A percentile compares a stretch with the other conserved stretches of the same genome.
Evolutionary conservation across 2,329 filamentous ascomycete genomes (phyloP).

Genomic region (Colletotrichum sp.): DNA sequence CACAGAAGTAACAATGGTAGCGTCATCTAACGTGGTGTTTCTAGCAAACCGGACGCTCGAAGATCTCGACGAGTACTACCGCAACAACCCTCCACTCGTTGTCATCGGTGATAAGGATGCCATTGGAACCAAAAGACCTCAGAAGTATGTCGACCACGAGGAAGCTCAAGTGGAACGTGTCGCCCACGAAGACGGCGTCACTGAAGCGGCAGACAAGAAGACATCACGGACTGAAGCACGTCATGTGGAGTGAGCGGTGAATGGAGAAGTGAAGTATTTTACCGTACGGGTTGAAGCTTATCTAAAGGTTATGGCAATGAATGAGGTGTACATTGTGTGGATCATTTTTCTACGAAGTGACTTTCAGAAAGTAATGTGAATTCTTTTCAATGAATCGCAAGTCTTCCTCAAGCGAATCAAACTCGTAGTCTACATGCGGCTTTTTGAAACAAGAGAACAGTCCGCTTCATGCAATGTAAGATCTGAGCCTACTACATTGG

Average conservation of each 20-base stretch:
- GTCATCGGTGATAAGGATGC: neutral
- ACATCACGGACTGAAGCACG: neutral
- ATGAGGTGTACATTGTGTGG: accelerated
- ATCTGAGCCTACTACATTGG: neutral
- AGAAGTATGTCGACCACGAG: neutral
- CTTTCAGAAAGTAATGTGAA: neutral
- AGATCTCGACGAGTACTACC: neutral
- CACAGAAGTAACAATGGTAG: neutral
- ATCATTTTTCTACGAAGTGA: neutral
- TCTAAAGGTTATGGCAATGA: neutral
- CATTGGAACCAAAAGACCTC: neutral
- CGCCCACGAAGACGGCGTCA: neutral
- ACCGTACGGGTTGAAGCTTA: neutral
- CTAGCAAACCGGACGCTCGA: neutral
- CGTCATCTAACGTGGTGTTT: neutral
- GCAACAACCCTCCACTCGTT: neutral
- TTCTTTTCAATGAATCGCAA: neutral
- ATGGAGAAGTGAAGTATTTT: neutral
- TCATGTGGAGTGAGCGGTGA: neutral
- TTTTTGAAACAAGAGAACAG: neutral
- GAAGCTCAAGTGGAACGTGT: neutral
- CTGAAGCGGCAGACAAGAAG: neutral
- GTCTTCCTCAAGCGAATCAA: neutral
- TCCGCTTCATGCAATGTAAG: neutral
- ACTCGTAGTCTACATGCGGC: neutral